Conservation (phyloP, 2,329 filamentous ascomycete genomes). For the Fusarium succisae region DNA sequence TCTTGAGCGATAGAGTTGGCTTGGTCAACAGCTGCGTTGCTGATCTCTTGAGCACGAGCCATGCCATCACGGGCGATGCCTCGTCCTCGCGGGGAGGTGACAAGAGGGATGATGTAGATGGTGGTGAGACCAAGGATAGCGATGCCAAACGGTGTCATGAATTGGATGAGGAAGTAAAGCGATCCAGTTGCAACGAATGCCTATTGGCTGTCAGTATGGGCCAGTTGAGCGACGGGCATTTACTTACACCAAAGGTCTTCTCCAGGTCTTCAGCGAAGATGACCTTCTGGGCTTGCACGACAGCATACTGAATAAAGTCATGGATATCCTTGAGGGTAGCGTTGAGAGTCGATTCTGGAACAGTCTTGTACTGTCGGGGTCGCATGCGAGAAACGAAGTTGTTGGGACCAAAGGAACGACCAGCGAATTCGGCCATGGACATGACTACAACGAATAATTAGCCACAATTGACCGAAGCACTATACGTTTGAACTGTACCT, state of each 20-base stretch:
- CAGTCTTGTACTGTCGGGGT: constrained; percentile 30
- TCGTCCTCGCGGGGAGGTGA: constrained; percentile 18
- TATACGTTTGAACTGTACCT: not conserved
- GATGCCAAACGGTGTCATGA: constrained; percentile 29
- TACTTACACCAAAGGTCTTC: constrained; percentile 26
- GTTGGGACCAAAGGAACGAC: constrained; percentile 26
- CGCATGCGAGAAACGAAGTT: constrained; percentile 30
- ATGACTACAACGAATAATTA: not conserved
- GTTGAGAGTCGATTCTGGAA: constrained; percentile 33
- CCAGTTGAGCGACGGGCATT: rapidly evolving
- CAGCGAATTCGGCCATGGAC: constrained; percentile 26
- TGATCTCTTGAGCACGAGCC: constrained; percentile 21
- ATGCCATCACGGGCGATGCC: constrained; percentile 15
- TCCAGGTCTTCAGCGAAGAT: constrained; percentile 25
- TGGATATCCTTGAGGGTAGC: constrained; percentile 32
- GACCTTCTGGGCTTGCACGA: constrained; percentile 20
- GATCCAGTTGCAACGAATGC: not conserved
- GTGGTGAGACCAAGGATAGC: constrained; percentile 17
- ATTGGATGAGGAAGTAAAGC: constrained; percentile 8
- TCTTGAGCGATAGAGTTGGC: constrained; percentile 14
- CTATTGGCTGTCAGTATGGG: not conserved
- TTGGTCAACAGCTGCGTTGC: constrained; percentile 20
- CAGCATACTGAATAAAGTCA: constrained; percentile 28
- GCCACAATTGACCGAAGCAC: rapidly evolving
- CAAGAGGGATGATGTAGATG: constrained; percentile 26